Evolutionary conservation across 2,329 filamentous ascomycete genomes (phyloP).

Genomic region (Penicillium sp.): DNA sequence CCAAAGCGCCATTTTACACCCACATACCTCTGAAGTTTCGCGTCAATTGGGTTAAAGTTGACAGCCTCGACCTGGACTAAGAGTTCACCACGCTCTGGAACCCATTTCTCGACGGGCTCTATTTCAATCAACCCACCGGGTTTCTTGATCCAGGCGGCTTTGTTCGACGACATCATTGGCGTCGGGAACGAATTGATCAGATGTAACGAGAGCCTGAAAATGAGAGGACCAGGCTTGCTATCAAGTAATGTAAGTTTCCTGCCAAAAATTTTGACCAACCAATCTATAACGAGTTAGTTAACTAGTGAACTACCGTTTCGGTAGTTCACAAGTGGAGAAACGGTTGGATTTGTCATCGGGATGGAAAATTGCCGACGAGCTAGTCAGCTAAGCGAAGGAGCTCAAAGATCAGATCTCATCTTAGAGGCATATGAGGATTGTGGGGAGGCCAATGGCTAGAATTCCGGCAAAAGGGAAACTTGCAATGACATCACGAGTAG

Average conservation of each 20-base stretch:
- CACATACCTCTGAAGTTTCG: neutral
- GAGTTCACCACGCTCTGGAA: neutral
- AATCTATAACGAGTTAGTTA: neutral
- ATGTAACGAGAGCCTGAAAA: too few relatives aligned
- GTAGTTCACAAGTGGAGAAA: neutral
- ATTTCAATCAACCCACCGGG: neutral
- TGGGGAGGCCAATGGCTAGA: neutral
- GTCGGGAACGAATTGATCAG: neutral
- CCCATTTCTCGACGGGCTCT: neutral
- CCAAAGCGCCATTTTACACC: neutral
- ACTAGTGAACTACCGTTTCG: neutral
- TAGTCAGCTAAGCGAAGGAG: neutral
- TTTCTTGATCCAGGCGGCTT: neutral
- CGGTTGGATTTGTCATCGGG: neutral
- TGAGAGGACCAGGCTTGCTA: too few relatives aligned
- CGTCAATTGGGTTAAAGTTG: neutral
- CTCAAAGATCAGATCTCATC: neutral
- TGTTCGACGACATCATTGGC: neutral
- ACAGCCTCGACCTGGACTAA: neutral
- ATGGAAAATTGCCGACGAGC: neutral
- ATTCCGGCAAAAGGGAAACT: neutral
- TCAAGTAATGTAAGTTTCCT: too few relatives aligned
- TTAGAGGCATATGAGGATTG: neutral
- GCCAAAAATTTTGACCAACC: neutral
- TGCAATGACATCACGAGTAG: neutral